A percentile compares a stretch with the other conserved stretches of the same genome.
Evolutionary conservation across 805 yeast species (phyloP).

Genomic region (Schwanniomyces occidentalis): DNA sequence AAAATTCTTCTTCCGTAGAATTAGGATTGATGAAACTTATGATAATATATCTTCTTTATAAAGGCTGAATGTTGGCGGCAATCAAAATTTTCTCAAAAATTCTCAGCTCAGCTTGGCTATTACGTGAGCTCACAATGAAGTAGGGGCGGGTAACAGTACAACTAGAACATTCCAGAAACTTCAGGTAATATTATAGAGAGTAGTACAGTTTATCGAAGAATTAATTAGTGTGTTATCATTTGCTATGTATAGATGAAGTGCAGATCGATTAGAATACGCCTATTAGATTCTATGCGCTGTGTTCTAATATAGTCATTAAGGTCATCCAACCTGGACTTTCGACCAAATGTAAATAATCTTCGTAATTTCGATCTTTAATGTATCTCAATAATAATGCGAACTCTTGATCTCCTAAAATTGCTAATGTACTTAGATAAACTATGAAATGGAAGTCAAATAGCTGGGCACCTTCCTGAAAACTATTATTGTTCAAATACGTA

Average conservation of each 20-base stretch:
- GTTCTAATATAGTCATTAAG: slow-evolving; percentile 52
- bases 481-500: slow-evolving; percentile 45
- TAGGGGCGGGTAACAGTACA: slow-evolving; percentile 8
- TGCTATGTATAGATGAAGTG: too few relatives aligned
- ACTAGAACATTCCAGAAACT: slow-evolving; percentile 10
- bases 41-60: slow-evolving; percentile 2
- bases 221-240: too few relatives aligned
- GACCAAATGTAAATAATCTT: slow-evolving; percentile 51
- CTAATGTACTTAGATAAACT: slow-evolving; percentile 54
- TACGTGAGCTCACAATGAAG: slow-evolving; percentile 1
- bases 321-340: slow-evolving; percentile 85
- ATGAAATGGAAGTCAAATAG: slow-evolving; percentile 79
- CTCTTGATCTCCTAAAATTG: slow-evolving; percentile 60
- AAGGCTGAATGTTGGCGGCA: slow-evolving; percentile 8
- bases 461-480: slow-evolving; percentile 23
- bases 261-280: not conserved
- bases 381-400: slow-evolving; percentile 47
- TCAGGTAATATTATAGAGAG: not conserved
- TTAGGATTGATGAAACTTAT: too few relatives aligned
- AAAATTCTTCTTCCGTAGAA: too few relatives aligned
- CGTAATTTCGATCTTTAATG: slow-evolving; percentile 42
- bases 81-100: slow-evolving; percentile 8
- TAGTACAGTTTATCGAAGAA: not conserved
- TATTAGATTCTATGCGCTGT: slow-evolving; percentile 19
- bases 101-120: slow-evolving; percentile 4